phyloP scores from a whole-genome alignment of 768 basidiomycete species.

The Tulasnella sp. region DNA sequence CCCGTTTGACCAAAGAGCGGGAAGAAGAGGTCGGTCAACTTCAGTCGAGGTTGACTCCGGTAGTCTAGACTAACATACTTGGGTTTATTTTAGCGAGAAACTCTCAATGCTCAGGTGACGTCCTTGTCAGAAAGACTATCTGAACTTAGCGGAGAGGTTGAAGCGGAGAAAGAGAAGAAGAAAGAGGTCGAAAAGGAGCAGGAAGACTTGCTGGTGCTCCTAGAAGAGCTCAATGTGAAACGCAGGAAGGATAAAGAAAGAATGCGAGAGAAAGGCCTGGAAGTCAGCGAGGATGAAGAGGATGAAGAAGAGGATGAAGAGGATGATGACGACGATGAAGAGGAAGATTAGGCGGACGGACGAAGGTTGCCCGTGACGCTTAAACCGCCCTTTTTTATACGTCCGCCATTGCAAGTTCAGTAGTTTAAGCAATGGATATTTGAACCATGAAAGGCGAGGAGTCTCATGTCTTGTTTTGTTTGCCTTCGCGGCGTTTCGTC shows the following conservation, averaged over 20 bases:
- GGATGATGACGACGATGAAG: slow-evolving; percentile 30
- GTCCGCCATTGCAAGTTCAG: too few species aligned
- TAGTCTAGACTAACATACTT: neutral
- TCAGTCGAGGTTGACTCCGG: neutral
- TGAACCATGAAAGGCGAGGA: too few species aligned
- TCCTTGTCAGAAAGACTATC: slow-evolving; percentile 28
- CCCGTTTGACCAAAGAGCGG: slow-evolving; percentile 27
- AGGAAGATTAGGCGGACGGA: neutral
- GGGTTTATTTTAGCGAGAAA: slow-evolving; percentile 27
- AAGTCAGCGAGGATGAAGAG: slow-evolving; percentile 81
- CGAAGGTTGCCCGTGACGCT: neutral
- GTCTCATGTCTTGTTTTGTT: too few species aligned
- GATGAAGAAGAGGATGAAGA: slow-evolving; percentile 55
- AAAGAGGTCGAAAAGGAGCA: slow-evolving; percentile 91
- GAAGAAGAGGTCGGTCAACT: slow-evolving; percentile 30
- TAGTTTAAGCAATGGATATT: too few species aligned
- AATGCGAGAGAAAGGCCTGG: slow-evolving; percentile 62
- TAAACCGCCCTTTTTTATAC: too few species aligned
- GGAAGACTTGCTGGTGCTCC: slow-evolving; percentile 83
- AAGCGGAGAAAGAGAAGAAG: slow-evolving; percentile 47
- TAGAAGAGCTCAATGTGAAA: slow-evolving; percentile 87
- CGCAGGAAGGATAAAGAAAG: slow-evolving; percentile 70
- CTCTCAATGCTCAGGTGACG: slow-evolving; percentile 37
- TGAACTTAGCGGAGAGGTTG: slow-evolving; percentile 29
- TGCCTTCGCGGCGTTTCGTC: neutral